Conservation (phyloP, 2,329 filamentous ascomycete genomes). For the Diaporthe humulicola region DNA sequence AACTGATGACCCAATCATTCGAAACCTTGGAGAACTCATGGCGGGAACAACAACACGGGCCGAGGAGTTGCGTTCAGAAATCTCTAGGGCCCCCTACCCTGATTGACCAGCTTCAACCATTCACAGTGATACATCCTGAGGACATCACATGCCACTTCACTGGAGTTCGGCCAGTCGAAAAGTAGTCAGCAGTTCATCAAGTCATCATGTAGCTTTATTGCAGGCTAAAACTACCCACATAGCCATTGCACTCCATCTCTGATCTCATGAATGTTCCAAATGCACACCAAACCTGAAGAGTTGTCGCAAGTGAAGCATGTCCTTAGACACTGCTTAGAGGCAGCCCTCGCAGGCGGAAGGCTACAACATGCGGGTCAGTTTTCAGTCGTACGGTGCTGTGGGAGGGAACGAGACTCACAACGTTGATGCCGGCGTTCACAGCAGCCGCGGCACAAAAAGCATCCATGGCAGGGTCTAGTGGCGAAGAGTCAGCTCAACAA, state of each 20-base stretch:
- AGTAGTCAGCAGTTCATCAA: background rate
- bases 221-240: background rate
- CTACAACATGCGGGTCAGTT: background rate
- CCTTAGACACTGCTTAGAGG: background rate
- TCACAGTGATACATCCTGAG: background rate
- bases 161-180: background rate
- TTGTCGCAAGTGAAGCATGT: background rate
- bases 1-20: too few species aligned
- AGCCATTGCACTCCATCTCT: background rate
- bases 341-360: background rate
- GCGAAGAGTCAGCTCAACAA: background rate
- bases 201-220: background rate
- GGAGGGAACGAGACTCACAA: background rate
- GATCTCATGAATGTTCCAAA: background rate
- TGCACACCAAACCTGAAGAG: background rate
- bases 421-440: background rate
- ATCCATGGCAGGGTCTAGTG: background rate
- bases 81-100: too few species aligned
- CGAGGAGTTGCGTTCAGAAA: too few species aligned
- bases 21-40: too few species aligned
- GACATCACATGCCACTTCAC: background rate
- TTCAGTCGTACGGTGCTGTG: background rate
- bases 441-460: background rate
- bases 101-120: too few species aligned
- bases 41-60: too few species aligned